Base-by-base conservation (phyloP, 2,329 filamentous ascomycete species). In the Botrytis elliptica region DNA sequence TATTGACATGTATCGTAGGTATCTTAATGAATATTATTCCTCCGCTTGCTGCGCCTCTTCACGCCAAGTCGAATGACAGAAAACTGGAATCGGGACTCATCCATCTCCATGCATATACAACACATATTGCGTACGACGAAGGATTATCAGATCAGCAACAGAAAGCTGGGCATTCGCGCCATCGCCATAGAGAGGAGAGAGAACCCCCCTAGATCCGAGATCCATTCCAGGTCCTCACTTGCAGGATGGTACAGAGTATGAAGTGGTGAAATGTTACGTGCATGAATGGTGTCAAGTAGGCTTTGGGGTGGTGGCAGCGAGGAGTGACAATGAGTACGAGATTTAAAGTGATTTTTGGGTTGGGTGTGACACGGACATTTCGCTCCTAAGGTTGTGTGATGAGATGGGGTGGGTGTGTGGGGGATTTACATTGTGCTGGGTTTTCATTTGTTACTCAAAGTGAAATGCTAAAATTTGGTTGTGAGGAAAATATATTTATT, bases 221-320 rank as follows among this genome's bases (percentile, higher is more conserved):
- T 55, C 49, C 16, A n/a, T 62, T 62, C 25, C 46, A 55, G 36
- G 36, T 25, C 46, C 49, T 33, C 49, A 10, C 52, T 46, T 62
- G 67, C 55, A 70, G 55, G 25, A 55, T 7, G 3, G 6, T 62
- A 25, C n/a, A 14, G 38, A n/a, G 49, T 55, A 7, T 12, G 20
- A 20, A 9, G 67, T 62, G 0, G 67, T 62, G 67, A 62, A 62
- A 70, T 46, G 52, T 70, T 62, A 33, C 67, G 29, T 38, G 68
- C 55, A 62, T 40, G 14, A 14, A 46, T n/a, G 49, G 46, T 16
- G 36, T 22, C 29, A 29, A 38, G 33, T 40, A 18, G 12, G 6
- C 16, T 46, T 46, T n/a, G 14, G 40, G 55, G 67, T 25, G 52
- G 67, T 70, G 52, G 67, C 67, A 70, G 55, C 46, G 40, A 46